Evolutionary conservation across 2,329 filamentous ascomycete genomes (phyloP).

Genomic region (Stagonosporopsis vannaccii): DNA sequence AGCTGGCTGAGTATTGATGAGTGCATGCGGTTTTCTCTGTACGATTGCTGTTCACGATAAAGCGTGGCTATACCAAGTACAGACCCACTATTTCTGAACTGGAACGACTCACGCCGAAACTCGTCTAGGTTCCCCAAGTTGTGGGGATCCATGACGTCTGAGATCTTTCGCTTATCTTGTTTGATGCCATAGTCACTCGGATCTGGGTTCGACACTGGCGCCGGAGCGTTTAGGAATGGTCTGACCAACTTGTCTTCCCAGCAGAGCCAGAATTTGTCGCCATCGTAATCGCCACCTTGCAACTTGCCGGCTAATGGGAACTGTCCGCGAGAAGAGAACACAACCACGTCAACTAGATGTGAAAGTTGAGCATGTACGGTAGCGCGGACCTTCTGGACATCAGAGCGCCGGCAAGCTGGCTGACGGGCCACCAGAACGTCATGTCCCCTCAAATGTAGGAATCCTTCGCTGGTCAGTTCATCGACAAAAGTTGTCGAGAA

Average conservation of each 20-base stretch:
- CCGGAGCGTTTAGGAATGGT: constrained; percentile 69
- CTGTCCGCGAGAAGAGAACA: constrained; percentile 73
- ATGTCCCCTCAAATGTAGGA: constrained; percentile 61
- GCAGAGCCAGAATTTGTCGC: constrained; percentile 78
- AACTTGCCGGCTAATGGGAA: constrained; percentile 72
- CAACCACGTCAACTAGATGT: constrained; percentile 76
- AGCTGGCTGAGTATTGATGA: constrained; percentile 34
- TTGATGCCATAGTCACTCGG: constrained; percentile 58
- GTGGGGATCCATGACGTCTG: constrained; percentile 48
- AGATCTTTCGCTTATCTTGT: constrained; percentile 58
- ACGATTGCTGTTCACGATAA: constrained; percentile 69
- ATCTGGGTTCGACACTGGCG: constrained; percentile 57
- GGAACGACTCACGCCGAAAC: constrained; percentile 63
- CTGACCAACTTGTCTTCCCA: constrained; percentile 72
- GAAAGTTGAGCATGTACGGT: constrained; percentile 66
- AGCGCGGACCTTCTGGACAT: constrained; percentile 69
- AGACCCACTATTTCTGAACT: constrained; percentile 64
- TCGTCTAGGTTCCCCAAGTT: constrained; percentile 45
- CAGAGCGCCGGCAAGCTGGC: constrained; percentile 73
- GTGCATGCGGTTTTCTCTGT: constrained; percentile 51
- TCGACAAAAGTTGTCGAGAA: constrained; percentile 70
- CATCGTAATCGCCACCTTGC: constrained; percentile 83
- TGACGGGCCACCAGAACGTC: constrained; percentile 73
- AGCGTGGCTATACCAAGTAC: constrained; percentile 70
- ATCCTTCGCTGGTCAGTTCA: constrained; percentile 60